A percentile compares a stretch with the other conserved stretches of the same genome.
These are phyloP conservation scores for Triticum urartu DNA, from an alignment of 176 grass and related monocot species.

Conservation along the genomic window DNA sequence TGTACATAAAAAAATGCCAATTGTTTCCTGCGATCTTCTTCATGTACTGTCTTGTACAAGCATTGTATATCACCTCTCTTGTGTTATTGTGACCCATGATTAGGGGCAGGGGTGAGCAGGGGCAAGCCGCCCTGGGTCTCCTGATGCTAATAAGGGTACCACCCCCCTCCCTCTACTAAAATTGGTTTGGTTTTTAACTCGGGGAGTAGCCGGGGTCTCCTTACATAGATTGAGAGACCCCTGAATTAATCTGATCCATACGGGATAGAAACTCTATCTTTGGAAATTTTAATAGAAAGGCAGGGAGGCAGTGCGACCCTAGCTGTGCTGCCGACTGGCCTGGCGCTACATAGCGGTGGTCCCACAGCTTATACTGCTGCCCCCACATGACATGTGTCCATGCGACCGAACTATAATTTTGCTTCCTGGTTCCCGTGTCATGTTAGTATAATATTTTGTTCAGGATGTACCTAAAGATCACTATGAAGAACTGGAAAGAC, in stretches of 20 bases:
- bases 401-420: conserved; percentile 7
- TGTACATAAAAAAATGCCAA: not conserved
- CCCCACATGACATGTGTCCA: not conserved
- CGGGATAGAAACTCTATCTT: not conserved
- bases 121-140: not conserved
- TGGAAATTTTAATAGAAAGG: not conserved
- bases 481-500: conserved; percentile 51
- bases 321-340: not conserved
- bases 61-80: not conserved
- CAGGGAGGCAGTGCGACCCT: not conserved
- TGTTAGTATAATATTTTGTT: conserved; percentile 37
- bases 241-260: not conserved
- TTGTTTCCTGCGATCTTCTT: not conserved
- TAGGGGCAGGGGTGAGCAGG: not conserved
- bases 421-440: not conserved
- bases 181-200: not conserved
- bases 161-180: not conserved
- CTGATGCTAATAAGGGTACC: not conserved
- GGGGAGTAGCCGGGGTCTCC: not conserved
- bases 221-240: no score
- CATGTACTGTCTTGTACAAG: not conserved
- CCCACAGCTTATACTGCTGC: conserved; percentile 1
- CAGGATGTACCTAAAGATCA: conserved; percentile 51
- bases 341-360: not conserved
- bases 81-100: not conserved